Conservation (phyloP, 2,329 filamentous ascomycete species). For the Sporothrix phasma region DNA sequence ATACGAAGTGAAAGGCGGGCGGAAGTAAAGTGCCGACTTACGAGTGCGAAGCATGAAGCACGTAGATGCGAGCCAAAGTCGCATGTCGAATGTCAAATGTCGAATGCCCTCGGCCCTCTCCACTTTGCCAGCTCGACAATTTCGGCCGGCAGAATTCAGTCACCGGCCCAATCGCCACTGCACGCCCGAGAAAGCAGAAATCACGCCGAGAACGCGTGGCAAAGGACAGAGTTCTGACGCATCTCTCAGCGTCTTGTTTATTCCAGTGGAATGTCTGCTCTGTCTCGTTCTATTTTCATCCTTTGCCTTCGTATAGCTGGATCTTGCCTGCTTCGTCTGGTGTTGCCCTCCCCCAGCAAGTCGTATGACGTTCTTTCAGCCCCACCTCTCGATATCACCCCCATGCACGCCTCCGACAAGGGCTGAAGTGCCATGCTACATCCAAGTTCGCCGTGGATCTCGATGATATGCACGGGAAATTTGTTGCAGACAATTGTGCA, state of each 20-base stretch:
- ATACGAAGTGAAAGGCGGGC: background rate
- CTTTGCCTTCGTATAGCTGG: too few relatives aligned
- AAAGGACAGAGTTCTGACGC: background rate
- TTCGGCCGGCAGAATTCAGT: background rate
- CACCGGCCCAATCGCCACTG: background rate
- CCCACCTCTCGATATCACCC: background rate
- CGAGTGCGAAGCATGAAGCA: too few relatives aligned
- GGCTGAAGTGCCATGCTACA: background rate
- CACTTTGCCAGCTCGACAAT: background rate
- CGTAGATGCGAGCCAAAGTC: background rate
- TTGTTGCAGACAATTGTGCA: background rate
- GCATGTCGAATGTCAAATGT: too few relatives aligned
- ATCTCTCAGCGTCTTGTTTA: too few relatives aligned
- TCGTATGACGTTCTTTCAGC: background rate
- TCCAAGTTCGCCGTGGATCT: background rate
- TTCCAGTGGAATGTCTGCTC: too few relatives aligned
- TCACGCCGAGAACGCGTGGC: background rate
- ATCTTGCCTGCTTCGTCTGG: background rate
- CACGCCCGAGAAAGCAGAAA: background rate
- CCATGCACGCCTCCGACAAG: background rate
- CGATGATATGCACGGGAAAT: background rate
- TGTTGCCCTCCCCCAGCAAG: background rate
- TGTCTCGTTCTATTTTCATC: background rate
- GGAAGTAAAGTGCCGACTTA: background rate
- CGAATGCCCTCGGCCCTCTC: background rate